A percentile compares a stretch with the other conserved stretches of the same genome.
Conservation (phyloP, 257 asterid species). For the Mitragyna speciosa region DNA sequence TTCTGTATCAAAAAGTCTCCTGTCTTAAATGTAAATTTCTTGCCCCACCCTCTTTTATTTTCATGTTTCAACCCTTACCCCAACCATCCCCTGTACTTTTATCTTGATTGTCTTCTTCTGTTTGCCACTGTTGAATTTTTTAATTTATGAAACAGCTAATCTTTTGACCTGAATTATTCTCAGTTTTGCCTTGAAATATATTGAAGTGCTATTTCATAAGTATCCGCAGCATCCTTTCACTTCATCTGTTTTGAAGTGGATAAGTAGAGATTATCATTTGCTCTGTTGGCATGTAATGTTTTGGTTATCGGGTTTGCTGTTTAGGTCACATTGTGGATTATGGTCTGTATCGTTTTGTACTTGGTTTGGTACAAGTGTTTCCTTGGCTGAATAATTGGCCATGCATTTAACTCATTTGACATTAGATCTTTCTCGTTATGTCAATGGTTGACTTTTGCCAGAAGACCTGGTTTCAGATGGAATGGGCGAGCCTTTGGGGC, state of each 20-base stretch:
- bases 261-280: neutral
- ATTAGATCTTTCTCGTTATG: neutral
- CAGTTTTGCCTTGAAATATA: conserved; percentile 1
- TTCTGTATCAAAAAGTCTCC: conserved; percentile 21
- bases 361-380: neutral
- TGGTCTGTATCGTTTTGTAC: neutral
- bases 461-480: neutral
- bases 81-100: neutral
- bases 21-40: conserved; percentile 46
- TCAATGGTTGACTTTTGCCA: neutral
- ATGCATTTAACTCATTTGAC: neutral
- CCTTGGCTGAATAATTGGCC: neutral
- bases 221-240: too few species aligned
- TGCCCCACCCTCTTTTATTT: neutral
- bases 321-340: neutral
- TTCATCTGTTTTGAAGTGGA: neutral
- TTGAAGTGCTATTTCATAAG: neutral
- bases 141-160: conserved; percentile 12
- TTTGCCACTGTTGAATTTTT: neutral
- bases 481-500: neutral
- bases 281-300: neutral
- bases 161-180: conserved; percentile 16
- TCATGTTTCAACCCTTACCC: conserved; percentile 17
- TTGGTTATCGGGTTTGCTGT: neutral
- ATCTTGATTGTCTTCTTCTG: neutral